Evolutionary conservation across 2,329 filamentous ascomycete genomes (phyloP), one percentile per base, ranked within the genome.

Genomic region (Monosporascus sp.): DNA sequence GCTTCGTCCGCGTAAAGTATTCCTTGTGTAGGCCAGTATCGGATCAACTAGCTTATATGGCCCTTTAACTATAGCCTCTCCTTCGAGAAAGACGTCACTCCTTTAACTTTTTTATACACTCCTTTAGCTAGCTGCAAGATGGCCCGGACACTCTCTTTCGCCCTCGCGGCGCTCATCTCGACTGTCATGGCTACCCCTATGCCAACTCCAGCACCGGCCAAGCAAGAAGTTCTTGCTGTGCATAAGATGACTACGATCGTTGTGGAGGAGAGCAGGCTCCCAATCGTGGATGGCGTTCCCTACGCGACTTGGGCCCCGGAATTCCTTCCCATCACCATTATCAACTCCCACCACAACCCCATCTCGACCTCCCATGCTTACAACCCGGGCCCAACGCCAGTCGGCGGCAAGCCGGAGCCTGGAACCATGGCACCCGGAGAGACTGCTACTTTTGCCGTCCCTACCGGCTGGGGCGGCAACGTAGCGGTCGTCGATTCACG

Each of bases 341-440:
- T 55, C 39, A 58, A 55, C 54, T 51, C 45, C 14, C 50, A 53
- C 36, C 43, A 43, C 36, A 46, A 31, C 3, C 43, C 49, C 17
- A 55, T 62, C 43, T 57, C 52, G 2, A 63, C 59, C 1, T 49
- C 48, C 1, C 57, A 61, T 45, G 52, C 54, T 15, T 50, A 47
- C 24, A 46, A 46, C 14, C 20, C 43, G 18, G 43, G 50, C 25
- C 53, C 52, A 6, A 44, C 52, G 3, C 51, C 56, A 4, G 48
- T 54, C 35, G 43, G n/a, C 6, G 56, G 56, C 24, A 44, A 37
- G 24, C 36, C 56, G 4, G 39, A 38, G 20, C 47, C 51, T 3
- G 62, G 62, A 2, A 54, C 51, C 9, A 45, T 64, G 7, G 51
- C 52, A 11, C 39, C 49, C 2, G 54, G 56, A 7, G 47, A 46